Conservation (phyloP, 2,329 filamentous ascomycete species). For the Camillea tinctor region DNA sequence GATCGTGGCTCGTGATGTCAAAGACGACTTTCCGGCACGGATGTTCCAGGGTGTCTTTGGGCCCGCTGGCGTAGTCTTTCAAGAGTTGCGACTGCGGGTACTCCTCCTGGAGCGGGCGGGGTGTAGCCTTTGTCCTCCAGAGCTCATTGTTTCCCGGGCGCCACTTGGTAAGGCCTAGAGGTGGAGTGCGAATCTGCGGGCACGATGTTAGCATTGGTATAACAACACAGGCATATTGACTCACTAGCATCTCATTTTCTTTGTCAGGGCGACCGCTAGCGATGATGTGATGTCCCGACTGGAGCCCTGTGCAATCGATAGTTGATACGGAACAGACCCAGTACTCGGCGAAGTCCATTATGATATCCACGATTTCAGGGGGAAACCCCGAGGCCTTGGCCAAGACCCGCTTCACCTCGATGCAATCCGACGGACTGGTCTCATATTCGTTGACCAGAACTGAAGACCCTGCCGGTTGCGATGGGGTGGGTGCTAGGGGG, state of each 20-base stretch:
- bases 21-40: constrained; percentile 63
- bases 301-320: constrained; percentile 26
- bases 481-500: constrained; percentile 7
- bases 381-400: constrained; percentile 45
- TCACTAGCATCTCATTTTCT: constrained; percentile 43
- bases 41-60: constrained; percentile 40
- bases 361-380: constrained; percentile 52
- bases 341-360: constrained; percentile 62
- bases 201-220: constrained; percentile 1
- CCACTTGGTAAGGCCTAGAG: constrained; percentile 39
- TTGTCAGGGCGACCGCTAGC: constrained; percentile 9
- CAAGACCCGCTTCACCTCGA: constrained; percentile 49
- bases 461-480: constrained; percentile 3
- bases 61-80: constrained; percentile 39
- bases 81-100: constrained; percentile 31
- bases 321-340: constrained; percentile 52
- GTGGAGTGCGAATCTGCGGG: constrained; percentile 39
- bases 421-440: constrained; percentile 42
- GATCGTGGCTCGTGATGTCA: constrained; percentile 55
- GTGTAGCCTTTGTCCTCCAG: constrained; percentile 22
- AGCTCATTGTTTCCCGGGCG: constrained; percentile 21
- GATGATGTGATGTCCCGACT: constrained; percentile 10
- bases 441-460: constrained; percentile 12
- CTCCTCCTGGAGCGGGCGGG: constrained; percentile 28
- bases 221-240: not conserved